These are phyloP conservation scores for Quambalaria eucalypti DNA, from an alignment of 1,284 basidiomycete species.

Conservation along the genomic window DNA sequence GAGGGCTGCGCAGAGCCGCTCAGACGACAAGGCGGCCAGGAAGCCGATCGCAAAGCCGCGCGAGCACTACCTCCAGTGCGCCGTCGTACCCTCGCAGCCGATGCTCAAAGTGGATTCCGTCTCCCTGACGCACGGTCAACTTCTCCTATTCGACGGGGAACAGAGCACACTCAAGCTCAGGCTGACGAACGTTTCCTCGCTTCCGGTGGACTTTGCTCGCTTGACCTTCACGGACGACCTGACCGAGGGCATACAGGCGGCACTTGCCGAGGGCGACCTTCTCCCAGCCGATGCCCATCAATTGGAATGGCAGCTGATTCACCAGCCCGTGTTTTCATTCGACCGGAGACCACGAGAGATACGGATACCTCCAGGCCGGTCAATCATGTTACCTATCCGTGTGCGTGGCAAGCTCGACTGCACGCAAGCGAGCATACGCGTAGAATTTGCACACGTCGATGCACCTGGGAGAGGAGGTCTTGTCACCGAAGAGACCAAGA, in stretches of 20 bases:
- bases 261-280: constrained; percentile 63
- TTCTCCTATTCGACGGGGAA: constrained; percentile 91
- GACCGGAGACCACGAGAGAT: not conserved
- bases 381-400: constrained; percentile 59
- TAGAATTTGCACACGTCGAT: constrained; percentile 70
- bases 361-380: constrained; percentile 61
- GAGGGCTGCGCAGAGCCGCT: not conserved
- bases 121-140: constrained; percentile 76
- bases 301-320: constrained; percentile 70
- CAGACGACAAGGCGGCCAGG: not conserved
- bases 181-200: constrained; percentile 67
- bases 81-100: constrained; percentile 76
- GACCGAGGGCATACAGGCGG: constrained; percentile 63
- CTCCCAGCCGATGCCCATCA: constrained; percentile 80
- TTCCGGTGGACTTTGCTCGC: constrained; percentile 74
- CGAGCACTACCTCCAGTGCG: constrained; percentile 55
- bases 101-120: constrained; percentile 71
- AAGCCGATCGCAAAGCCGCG: not conserved
- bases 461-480: constrained; percentile 48
- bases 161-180: constrained; percentile 71
- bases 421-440: constrained; percentile 64
- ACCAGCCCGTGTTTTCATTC: constrained; percentile 62
- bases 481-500: constrained; percentile 44
- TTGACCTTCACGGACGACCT: constrained; percentile 83
- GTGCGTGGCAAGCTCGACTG: constrained; percentile 85